Conservation (phyloP, 768 basidiomycete species). For the Serendipita sp. region DNA sequence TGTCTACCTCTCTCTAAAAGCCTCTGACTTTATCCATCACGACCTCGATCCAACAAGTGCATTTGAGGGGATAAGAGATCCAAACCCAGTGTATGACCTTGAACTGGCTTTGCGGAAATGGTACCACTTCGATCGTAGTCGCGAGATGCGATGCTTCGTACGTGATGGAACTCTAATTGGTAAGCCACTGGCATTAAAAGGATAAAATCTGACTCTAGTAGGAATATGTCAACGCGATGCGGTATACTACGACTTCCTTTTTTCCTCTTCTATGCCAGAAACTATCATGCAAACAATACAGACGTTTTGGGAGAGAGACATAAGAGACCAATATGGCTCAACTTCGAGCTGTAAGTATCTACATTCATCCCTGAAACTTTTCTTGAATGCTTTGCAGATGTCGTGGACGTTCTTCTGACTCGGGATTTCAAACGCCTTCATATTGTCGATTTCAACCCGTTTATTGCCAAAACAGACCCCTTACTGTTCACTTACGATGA, state of each 20-base stretch:
- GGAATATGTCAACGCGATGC: slow-evolving; percentile 77
- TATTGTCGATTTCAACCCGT: slow-evolving; percentile 86
- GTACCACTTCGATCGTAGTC: slow-evolving; percentile 67
- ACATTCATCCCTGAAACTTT: too few species aligned
- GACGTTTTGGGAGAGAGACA: slow-evolving; percentile 50
- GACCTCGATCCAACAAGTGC: slow-evolving; percentile 45
- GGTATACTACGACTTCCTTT: slow-evolving; percentile 78
- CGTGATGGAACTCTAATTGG: slow-evolving; percentile 54
- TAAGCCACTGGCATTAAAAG: slow-evolving; percentile 17
- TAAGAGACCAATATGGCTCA: slow-evolving; percentile 20
- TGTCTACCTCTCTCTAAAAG: slow-evolving; percentile 82
- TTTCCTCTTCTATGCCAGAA: slow-evolving; percentile 35
- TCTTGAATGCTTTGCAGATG: slow-evolving; percentile 30
- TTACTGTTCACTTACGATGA: slow-evolving; percentile 75
- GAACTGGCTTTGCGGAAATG: slow-evolving; percentile 85
- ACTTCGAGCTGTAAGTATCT: too few species aligned
- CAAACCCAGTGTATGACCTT: slow-evolving; percentile 29
- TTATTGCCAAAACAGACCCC: slow-evolving; percentile 68
- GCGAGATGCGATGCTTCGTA: slow-evolving; percentile 87
- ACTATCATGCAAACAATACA: slow-evolving; percentile 36
- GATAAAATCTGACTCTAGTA: slow-evolving; percentile 17
- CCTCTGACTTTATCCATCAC: slow-evolving; percentile 76
- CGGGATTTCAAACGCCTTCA: slow-evolving; percentile 61
- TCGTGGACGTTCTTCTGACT: slow-evolving; percentile 75
- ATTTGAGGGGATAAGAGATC: slow-evolving; percentile 45